Percentiles rank a stretch among this genome's conserved stretches.
Evolutionary conservation across 2,329 filamentous ascomycete genomes (phyloP).

Genomic region (Xylaria hypoxylon): DNA sequence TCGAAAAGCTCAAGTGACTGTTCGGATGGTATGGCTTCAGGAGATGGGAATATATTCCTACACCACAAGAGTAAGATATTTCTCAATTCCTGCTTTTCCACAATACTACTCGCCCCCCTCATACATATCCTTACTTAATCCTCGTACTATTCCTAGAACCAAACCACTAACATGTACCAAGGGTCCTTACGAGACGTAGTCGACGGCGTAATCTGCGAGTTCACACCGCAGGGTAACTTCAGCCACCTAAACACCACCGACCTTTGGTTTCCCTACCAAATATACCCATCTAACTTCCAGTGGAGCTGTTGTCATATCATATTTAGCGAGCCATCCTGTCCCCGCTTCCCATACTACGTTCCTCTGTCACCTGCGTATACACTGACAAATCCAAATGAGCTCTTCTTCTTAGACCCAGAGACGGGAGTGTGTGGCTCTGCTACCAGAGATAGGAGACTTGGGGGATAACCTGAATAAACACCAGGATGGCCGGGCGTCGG

Average conservation of each 20-base stretch:
- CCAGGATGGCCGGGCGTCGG: too few relatives aligned
- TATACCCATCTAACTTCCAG: background rate
- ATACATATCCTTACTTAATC: background rate
- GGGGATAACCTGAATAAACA: background rate
- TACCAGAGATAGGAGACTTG: background rate
- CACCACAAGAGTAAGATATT: background rate
- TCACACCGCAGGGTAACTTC: background rate
- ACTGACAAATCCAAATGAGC: background rate
- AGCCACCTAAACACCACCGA: background rate
- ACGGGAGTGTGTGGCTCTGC: background rate
- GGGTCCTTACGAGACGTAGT: background rate
- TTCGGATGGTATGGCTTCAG: background rate
- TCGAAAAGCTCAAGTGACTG: background rate
- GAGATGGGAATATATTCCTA: background rate
- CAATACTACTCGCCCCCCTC: too few relatives aligned
- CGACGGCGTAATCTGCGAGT: background rate
- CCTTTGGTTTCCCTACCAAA: constrained; percentile 4
- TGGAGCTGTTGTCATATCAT: background rate
- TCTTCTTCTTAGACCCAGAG: background rate
- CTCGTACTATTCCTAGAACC: background rate
- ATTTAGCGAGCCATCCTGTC: background rate
- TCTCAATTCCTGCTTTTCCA: background rate
- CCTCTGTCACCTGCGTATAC: background rate
- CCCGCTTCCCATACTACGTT: background rate
- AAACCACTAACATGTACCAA: background rate